Percentiles rank a stretch among this genome's conserved stretches.
phyloP scores from a whole-genome alignment of 495 filamentous ascomycete species.

The Penicillium bovifimosum region DNA sequence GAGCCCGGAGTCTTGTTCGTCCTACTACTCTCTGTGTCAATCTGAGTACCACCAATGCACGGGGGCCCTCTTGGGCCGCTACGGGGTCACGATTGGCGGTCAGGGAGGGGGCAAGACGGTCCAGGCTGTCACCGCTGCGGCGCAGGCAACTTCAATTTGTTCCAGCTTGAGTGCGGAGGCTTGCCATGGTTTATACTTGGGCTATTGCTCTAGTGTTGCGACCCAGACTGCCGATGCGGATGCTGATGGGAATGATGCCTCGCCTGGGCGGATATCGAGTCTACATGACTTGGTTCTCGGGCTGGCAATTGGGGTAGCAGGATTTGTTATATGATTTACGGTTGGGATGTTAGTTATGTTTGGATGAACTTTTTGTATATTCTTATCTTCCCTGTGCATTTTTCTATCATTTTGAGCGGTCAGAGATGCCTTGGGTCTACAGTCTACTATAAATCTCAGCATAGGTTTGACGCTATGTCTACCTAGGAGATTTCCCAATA shows the following conservation, averaged over 20 bases:
- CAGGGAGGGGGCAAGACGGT: slow-evolving; percentile 56
- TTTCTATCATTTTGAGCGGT: neutral
- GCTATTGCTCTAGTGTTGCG: slow-evolving; percentile 45
- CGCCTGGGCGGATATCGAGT: slow-evolving; percentile 24
- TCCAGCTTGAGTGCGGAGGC: slow-evolving; percentile 55
- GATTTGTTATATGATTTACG: slow-evolving; percentile 38
- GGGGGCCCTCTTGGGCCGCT: slow-evolving; percentile 47
- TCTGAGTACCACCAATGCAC: slow-evolving; percentile 60
- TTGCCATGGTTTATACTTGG: slow-evolving; percentile 53
- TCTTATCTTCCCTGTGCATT: slow-evolving; percentile 1
- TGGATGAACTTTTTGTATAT: slow-evolving; percentile 6
- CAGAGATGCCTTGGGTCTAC: neutral
- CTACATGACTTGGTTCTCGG: slow-evolving; percentile 41
- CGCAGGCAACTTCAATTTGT: slow-evolving; percentile 59
- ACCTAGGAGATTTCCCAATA: no score
- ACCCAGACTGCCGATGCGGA: slow-evolving; percentile 28
- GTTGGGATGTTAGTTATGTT: slow-evolving; percentile 7
- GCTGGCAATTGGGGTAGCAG: slow-evolving; percentile 37
- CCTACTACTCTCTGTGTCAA: slow-evolving; percentile 61
- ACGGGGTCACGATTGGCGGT: slow-evolving; percentile 41
- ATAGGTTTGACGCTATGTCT: no score
- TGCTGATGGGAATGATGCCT: slow-evolving; percentile 30
- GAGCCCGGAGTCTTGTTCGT: slow-evolving; percentile 58
- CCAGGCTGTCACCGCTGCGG: slow-evolving; percentile 46
- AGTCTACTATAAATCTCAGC: neutral